Evolutionary conservation across 2,329 filamentous ascomycete species (phyloP), one percentile per base, ranked within the genome.

Genomic region (Helminthosporium solani): DNA sequence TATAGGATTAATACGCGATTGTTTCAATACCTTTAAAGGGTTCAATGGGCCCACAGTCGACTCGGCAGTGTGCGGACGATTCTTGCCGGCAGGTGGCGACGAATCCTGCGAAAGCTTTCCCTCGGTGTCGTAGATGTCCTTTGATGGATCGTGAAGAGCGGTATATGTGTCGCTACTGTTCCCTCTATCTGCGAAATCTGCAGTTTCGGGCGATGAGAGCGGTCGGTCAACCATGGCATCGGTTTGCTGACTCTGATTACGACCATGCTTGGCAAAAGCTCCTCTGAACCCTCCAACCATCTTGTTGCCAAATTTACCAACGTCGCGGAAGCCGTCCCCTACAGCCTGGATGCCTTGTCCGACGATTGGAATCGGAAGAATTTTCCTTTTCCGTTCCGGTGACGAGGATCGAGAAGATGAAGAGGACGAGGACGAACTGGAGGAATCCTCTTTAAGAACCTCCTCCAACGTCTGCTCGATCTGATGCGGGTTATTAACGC

Each of bases 401-500:
- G 65, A 68, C 3, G 62, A 58, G 0, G 65, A 67, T 7, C 64
- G 64, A 11, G 66, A 68, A 1, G 51, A 53, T 3, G 52, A 50
- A 7, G 64, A 67, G 16, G 65, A 66, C 2, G 67, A 70, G 2
- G 61, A 63, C 2, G 61, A 63, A 9, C 47, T 52, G 5, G 57
- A 59, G 37, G 44, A 47, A 8, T 54, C 40, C 31, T 69, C 63
- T 30, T 73, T 63, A 16, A 79, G 56, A 27, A 74, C 67, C 27
- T 77, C 68, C 33, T 71, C 68, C n/a, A 80, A 53, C 7, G 77
- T 77, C 46, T 78, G 76, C 37, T 76, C 73, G 47, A 68, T 71
- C 57, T 83, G 73, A 57, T 83, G 78, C 28, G 80, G 80, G 51
- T 83, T 73, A 50, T 80, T 80, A 23, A 79, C 77, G 56, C 76